phyloP scores from a whole-genome alignment of 176 grass and related monocot genomes.

The Oryza coarctata region DNA sequence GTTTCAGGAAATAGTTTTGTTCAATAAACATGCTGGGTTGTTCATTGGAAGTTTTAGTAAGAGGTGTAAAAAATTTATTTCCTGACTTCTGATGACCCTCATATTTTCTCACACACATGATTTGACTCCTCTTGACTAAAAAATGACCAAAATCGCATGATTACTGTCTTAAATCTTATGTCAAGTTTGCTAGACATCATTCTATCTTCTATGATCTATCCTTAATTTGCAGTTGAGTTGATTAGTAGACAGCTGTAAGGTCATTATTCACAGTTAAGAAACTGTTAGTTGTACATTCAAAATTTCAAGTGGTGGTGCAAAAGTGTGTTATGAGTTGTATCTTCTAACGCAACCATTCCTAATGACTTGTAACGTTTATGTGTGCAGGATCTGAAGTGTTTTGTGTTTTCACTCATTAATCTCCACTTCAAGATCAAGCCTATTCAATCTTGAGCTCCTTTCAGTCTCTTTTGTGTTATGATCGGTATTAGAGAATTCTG shows the following conservation, averaged over 20 bases:
- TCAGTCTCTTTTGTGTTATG: constrained; percentile 12
- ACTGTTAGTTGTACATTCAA: constrained; percentile 11
- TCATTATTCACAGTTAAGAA: not conserved
- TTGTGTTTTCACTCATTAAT: constrained; percentile 72
- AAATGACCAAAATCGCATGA: not conserved
- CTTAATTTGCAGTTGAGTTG: not conserved
- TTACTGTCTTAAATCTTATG: not conserved
- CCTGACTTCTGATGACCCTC: not conserved
- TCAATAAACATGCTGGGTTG: not conserved
- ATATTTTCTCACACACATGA: not conserved
- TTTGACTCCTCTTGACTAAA: not conserved
- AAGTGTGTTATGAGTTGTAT: not conserved
- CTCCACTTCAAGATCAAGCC: constrained; percentile 93
- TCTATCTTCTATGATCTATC: too few species aligned
- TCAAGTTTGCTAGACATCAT: not conserved
- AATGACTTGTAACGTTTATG: constrained; percentile 11
- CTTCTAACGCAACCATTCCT: not conserved
- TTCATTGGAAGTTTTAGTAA: not conserved
- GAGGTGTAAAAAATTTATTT: not conserved
- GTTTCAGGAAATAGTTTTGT: not conserved
- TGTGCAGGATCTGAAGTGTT: constrained; percentile 75
- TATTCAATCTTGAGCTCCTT: constrained; percentile 68
- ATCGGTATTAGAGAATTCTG: constrained; percentile 16
- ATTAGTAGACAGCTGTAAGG: not conserved
- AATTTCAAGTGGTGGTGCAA: not conserved